phyloP scores from a whole-genome alignment of 176 grass and related monocot species.

The Dendrocalamus sinicus region DNA sequence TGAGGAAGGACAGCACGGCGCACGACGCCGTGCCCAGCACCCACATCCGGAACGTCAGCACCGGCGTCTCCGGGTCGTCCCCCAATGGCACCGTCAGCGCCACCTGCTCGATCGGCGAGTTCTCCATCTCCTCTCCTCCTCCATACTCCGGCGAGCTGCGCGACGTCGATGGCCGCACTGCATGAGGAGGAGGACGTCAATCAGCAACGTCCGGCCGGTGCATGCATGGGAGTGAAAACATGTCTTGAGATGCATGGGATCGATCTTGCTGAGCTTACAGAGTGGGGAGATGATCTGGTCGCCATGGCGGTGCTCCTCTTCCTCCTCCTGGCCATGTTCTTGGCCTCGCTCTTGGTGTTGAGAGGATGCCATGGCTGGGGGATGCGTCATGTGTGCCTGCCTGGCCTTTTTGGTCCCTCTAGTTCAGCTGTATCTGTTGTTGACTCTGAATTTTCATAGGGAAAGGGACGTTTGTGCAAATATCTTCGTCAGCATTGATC shows the following conservation, averaged over 20 bases:
- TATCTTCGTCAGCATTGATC: not conserved
- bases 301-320: conserved; percentile 28
- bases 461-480: conserved; percentile 30
- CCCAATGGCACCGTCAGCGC: conserved; percentile 82
- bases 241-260: not conserved
- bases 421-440: not conserved
- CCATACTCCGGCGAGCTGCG: not conserved
- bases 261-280: conserved; percentile 31
- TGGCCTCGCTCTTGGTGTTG: not conserved
- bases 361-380: conserved; percentile 37
- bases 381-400: not conserved
- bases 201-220: not conserved
- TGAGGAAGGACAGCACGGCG: conserved; percentile 82
- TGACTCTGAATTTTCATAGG: not conserved
- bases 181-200: not conserved
- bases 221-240: not conserved
- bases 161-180: conserved; percentile 37
- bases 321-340: not conserved
- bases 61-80: conserved; percentile 68
- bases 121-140: conserved; percentile 49
- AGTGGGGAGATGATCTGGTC: conserved; percentile 60
- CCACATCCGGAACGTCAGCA: conserved; percentile 96
- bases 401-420: not conserved
- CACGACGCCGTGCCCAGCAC: conserved; percentile 81
- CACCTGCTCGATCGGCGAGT: conserved; percentile 96